Evolutionary conservation across 2,329 filamentous ascomycete species (phyloP), one percentile per base, ranked within the genome.

Genomic region (Aureobasidium leucospermi): DNA sequence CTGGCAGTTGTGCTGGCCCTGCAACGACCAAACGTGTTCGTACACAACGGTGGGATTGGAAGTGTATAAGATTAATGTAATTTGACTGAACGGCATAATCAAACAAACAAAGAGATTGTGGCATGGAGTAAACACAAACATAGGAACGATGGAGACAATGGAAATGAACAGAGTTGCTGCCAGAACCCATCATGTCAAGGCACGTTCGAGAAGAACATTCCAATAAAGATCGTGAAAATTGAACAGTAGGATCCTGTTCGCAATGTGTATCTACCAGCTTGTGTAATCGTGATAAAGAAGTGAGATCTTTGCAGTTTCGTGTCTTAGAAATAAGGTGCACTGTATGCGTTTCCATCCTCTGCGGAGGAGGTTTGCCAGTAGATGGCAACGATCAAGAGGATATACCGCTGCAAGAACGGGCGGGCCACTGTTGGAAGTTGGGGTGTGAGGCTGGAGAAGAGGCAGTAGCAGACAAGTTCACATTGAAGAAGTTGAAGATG

Each of bases 401-500:
- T 48, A 58, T 47, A 58, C 43, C 55, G 55, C 55, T 58, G 34
- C 16, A 23, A 31, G 55, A 58, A 58, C 55, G 55, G 23, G 55
- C 28, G 23, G 29, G 34, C 10, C 7, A 19, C 52, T 46, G 55
- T 58, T 38, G 42, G 19, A 48, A 39, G 31, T 23, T 41, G 43
- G 55, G 43, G 42, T 23, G 23, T 41, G n/a, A 31, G 10, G 51
- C 36, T 47, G 13, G 13, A 29, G 19, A 43, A 13, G 31, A 32
- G 9, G 13, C 7, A 45, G 29, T n/a, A n/a, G 9, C 16, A 13
- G n/a, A 32, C 9, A n/a, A 57, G 57, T 58, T 59, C 48, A 36
- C 28, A 57, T 39, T 57, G n/a, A 5, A 56, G 41, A 32, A 55
- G 23, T 34, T 46, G 31, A 51, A 46, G n/a, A 34, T 15, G n/a